Base-by-base conservation (phyloP, 441 rosid genomes). In the Erysimum cheiri region DNA sequence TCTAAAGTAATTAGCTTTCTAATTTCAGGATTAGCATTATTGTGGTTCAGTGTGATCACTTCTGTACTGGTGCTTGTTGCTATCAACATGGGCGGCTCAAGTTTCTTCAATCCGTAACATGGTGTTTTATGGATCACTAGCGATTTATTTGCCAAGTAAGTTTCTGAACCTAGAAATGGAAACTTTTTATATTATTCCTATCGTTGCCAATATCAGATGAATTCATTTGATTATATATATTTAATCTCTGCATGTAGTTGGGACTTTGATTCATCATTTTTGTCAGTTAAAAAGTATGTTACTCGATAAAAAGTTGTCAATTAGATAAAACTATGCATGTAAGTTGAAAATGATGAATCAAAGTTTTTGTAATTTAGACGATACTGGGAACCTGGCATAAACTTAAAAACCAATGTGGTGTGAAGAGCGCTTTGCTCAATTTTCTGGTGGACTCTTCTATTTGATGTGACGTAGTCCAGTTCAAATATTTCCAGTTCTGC, bases 51-150 rank as follows among this genome's bases (percentile, higher is more conserved):
- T 13, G 86, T 83, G 64, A 60, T 91, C 31, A 86, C 98, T 13
- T 85, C 88, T 82, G 77, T 86, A 69, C 75, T 81, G 36, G 89
- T 85, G 71, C 79, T 93, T 48, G 84, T 87, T 78, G 90, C 98
- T 78, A 37, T 89, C 55, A 91, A 72, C 73, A 76, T 85, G 75
- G 83, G 84, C 24, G 88, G 85, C 71, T 83, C 96, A 61, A 78
- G 88, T 83, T 82, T 89, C 74, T 93, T 93, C 86, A 91, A 91
- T 80, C 97, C 98, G 80, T 91, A 85, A 87, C 57, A 44, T 37
- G 78, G 75, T 57, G 41, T 63, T 71, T 71, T 49, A 55, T 68
- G 43, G 67, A 72, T 50, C 58, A 57, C 60, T 48, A 26, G 57
- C 37, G 37, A 75, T 69, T 64, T 78, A 37, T 49, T 57, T 53